Conservation (phyloP, 2,329 filamentous ascomycete species). For the Graphilbum fragrans region DNA sequence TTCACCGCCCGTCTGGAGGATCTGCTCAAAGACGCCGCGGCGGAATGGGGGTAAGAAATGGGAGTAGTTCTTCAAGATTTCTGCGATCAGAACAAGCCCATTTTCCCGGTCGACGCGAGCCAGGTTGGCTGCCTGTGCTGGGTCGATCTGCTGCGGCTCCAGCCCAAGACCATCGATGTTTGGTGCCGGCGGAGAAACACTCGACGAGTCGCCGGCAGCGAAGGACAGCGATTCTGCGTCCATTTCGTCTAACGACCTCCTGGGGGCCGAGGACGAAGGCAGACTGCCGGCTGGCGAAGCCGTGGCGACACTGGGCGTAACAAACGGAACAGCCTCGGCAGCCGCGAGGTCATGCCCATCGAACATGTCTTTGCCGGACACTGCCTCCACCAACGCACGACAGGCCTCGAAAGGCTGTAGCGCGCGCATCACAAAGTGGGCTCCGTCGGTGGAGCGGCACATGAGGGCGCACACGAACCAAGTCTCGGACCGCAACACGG, state of each 20-base stretch:
- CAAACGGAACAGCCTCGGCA: no score
- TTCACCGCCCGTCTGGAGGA: constrained; percentile 38
- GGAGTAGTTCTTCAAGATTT: constrained; percentile 35
- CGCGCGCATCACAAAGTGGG: constrained; percentile 28
- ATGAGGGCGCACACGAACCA: constrained; percentile 53
- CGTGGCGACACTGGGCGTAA: no score
- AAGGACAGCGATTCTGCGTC: not conserved
- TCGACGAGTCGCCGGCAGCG: not conserved
- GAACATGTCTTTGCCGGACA: constrained; percentile 31
- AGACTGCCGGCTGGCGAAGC: not conserved
- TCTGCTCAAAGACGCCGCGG: constrained; percentile 28
- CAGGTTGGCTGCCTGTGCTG: constrained; percentile 30
- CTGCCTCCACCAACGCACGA: constrained; percentile 29
- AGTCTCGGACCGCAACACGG: constrained; percentile 44
- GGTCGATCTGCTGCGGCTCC: constrained; percentile 34
- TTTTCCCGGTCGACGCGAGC: constrained; percentile 47
- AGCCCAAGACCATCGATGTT: constrained; percentile 23
- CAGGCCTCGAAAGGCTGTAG: constrained; percentile 30
- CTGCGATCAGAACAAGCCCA: constrained; percentile 43
- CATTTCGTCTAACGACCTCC: not conserved
- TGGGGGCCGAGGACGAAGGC: not conserved
- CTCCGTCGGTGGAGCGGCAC: constrained; percentile 37
- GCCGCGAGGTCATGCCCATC: constrained; percentile 11
- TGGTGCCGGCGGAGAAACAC: constrained; percentile 4
- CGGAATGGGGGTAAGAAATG: constrained; percentile 26